Evolutionary conservation across 495 filamentous ascomycete genomes (phyloP), one percentile per base, ranked within the genome.

Genomic region (Xylaria curta): DNA sequence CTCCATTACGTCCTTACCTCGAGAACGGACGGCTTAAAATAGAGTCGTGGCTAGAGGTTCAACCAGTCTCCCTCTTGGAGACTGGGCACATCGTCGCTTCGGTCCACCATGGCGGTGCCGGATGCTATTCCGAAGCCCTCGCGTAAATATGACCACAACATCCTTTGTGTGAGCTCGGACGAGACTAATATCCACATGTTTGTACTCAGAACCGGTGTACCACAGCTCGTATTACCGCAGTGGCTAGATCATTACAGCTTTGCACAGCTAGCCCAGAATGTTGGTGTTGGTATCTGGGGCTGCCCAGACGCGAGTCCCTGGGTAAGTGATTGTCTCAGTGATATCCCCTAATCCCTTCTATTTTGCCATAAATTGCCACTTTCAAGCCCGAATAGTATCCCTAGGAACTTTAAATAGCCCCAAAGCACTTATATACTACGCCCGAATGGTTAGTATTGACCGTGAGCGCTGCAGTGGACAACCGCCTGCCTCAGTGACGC

Each of bases 71-170:
- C 0, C 74, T 88, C 58, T 73, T 89, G 15, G 73, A 84, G 66
- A 84, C 78, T 0, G 85, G 85, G 0, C 73, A 83, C 40, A 81
- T 88, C n/a, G 74, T 84, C 26, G 81, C 80, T 24, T 84, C 81
- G 36, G 85, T 88, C 5, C 85, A 87, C 66, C 87, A 89, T 71
- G 87, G 87, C 5, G 86, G 87, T 28, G 81, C 85, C 0, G 87
- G 87, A 47, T 86, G 82, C n/a, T 89, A 81, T 61, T 84, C 85
- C 66, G 87, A 89, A 71, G 85, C 84, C 2, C 81, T 87, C 58
- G 82, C 82, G 85, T 88, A 79, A 70, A 81, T 81, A 40, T 65
- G 9, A 58, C 60, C 26, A 10, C 31, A 60, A 21, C 28, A 6
- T 36, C 15, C 13, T 36, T 15, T 15, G 21, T 44, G 21, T 31